These are phyloP conservation scores for Annulohypoxylon moriforme DNA, from an alignment of 495 filamentous ascomycete genomes.

Conservation along the genomic window DNA sequence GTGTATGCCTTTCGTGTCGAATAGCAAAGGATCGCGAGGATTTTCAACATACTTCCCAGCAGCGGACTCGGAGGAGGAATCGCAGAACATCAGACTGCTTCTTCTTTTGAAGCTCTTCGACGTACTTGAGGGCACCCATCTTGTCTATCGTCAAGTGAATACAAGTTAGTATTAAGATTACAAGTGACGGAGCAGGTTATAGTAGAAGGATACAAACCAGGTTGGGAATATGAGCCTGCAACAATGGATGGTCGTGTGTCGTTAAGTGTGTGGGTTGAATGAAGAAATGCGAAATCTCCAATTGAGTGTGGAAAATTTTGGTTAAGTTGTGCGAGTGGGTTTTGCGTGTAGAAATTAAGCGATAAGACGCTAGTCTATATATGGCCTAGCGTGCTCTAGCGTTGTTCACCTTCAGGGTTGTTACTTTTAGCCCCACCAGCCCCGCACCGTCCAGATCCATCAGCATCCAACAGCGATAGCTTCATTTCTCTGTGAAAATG, in stretches of 20 bases:
- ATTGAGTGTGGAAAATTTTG: constrained; percentile 45
- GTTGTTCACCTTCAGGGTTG: constrained; percentile 7
- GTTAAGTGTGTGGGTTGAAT: constrained; percentile 40
- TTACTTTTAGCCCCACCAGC: neutral
- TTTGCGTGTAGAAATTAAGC: constrained; percentile 45
- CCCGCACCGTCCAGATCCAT: neutral
- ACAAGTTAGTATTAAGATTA: constrained; percentile 39
- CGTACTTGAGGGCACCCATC: constrained; percentile 98
- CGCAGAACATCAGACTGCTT: constrained; percentile 99
- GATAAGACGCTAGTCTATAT: constrained; percentile 33
- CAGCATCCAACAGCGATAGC: neutral
- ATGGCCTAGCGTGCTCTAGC: neutral
- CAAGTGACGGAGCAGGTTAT: neutral
- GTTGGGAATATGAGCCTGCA: constrained; percentile 50
- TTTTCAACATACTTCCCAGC: constrained; percentile 97
- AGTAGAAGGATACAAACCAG: constrained; percentile 44
- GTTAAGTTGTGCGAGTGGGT: constrained; percentile 44
- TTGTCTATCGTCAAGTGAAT: constrained; percentile 51
- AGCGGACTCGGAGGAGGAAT: constrained; percentile 99
- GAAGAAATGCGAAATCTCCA: constrained; percentile 40
- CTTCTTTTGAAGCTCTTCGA: constrained; percentile 99
- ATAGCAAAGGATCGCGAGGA: constrained; percentile 46
- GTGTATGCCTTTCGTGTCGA: constrained; percentile 48
- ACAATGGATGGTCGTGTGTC: constrained; percentile 50
- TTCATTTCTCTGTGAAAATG: neutral